Evolutionary conservation across 2,329 filamentous ascomycete species (phyloP).

Genomic region (Albophoma yamanashiensis): DNA sequence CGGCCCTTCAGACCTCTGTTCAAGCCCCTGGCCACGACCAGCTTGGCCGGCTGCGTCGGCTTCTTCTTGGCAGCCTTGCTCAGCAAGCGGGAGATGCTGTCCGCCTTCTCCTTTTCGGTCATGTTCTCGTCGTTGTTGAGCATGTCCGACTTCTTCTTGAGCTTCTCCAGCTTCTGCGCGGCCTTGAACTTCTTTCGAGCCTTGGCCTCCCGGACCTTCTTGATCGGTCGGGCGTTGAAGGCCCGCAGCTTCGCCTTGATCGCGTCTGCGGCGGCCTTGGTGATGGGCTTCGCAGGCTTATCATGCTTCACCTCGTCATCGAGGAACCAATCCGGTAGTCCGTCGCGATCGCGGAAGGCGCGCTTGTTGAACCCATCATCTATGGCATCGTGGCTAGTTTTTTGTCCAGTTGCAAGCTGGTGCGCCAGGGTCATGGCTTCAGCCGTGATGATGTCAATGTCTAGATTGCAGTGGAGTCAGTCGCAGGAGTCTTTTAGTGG

Average conservation of each 20-base stretch:
- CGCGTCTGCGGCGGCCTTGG: constrained; percentile 75
- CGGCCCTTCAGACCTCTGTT: constrained; percentile 81
- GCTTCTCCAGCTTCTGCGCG: constrained; percentile 80
- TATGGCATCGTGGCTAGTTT: constrained; percentile 65
- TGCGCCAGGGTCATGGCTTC: constrained; percentile 98
- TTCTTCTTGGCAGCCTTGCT: constrained; percentile 77
- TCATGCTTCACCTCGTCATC: constrained; percentile 85
- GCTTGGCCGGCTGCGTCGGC: constrained; percentile 68
- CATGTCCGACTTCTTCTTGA: constrained; percentile 93
- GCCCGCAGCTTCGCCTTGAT: constrained; percentile 93
- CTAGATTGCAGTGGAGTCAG: constrained; percentile 28
- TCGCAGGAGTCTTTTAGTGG: background rate
- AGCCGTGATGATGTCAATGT: constrained; percentile 98
- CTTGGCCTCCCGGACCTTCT: constrained; percentile 96
- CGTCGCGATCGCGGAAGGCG: constrained; percentile 81
- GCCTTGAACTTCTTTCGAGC: constrained; percentile 96
- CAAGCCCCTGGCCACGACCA: constrained; percentile 77
- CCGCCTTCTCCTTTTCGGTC: constrained; percentile 93
- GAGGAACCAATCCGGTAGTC: constrained; percentile 93
- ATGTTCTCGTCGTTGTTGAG: constrained; percentile 82
- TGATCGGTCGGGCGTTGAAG: constrained; percentile 91
- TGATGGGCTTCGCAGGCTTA: constrained; percentile 78
- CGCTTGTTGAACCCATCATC: constrained; percentile 94
- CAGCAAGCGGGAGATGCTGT: constrained; percentile 72
- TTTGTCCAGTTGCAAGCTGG: constrained; percentile 77